Evolutionary conservation across 345 rosid species (phyloP), one percentile per base, ranked within the genome.

Genomic region (Cardamine resedifolia): DNA sequence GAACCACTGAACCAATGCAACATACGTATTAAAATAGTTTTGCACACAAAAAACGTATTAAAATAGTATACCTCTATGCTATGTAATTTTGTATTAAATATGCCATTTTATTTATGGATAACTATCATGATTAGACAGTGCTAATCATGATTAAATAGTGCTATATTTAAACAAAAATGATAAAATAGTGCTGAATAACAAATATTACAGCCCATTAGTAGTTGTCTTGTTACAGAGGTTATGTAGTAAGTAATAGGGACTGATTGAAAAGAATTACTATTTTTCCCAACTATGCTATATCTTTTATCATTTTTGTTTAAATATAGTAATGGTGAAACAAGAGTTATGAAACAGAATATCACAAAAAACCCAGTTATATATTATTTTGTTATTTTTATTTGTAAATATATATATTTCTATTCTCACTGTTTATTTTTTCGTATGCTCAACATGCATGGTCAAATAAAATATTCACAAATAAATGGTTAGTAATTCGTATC

Each of bases 121-220:
- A 58, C 11, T 73, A 57, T 26, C 51, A 34, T 11, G 6, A 16
- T 56, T 56, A 33, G 65, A 73, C 16, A 66, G 15, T 49, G 53
- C 30, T 11, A 21, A 58, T 65, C 31, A 34, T 24, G 1, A 21
- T 45, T 44, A 43, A 72, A 56, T 43, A 58, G 14, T 36, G 24
- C 23, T 16, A 30, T 23, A 39, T 15, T 39, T 60, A 16, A 30
- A 55, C 0, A 4, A n/a, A 33, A 12, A 16, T 5, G 2, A 58
- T 55, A 23, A 56, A 64, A 73, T 44, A 27, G 38, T 30, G 30
- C 28, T 12, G 23, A 50, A 24, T 74, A 67, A 75, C 36, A 31
- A 67, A 59, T 50, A 59, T 67, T 66, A 66, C 73, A 58, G 55
- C 73, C 6, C 19, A 59, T 67, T 55, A 39, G 52, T 60, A 43